A percentile compares a stretch with the other conserved stretches of the same genome.
These are phyloP conservation scores for Keithomyces neogunnii DNA, from an alignment of 2,329 filamentous ascomycete genomes.

Conservation along the genomic window DNA sequence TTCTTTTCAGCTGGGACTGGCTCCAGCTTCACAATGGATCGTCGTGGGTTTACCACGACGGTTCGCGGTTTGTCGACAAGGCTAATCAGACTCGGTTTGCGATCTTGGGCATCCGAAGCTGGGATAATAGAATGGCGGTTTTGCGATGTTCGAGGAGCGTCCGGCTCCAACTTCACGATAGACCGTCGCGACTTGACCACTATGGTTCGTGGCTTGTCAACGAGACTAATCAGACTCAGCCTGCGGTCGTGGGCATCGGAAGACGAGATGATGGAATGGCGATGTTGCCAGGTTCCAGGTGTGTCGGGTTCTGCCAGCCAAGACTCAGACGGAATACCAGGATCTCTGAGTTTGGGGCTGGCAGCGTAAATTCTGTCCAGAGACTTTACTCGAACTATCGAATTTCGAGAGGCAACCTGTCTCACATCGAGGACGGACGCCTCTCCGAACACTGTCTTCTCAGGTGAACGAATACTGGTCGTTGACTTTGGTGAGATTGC, in stretches of 20 bases:
- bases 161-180: conserved; percentile 11
- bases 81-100: conserved; percentile 13
- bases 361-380: conserved; percentile 26
- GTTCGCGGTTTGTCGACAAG: conserved; percentile 17
- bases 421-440: conserved; percentile 30
- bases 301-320: conserved; percentile 13
- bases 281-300: conserved; percentile 9
- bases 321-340: conserved; percentile 16
- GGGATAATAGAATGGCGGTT: conserved; percentile 20
- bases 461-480: conserved; percentile 22
- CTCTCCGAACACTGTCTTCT: conserved; percentile 30
- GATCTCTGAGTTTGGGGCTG: conserved; percentile 23
- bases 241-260: conserved; percentile 13
- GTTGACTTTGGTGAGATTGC: conserved; percentile 25
- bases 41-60: conserved; percentile 20
- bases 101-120: conserved; percentile 14
- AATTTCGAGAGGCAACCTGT: conserved; percentile 14
- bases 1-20: conserved; percentile 22
- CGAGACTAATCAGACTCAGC: conserved; percentile 15
- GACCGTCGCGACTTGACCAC: conserved; percentile 20
- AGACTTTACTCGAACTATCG: conserved; percentile 26
- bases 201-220: conserved; percentile 18
- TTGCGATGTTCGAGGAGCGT: conserved; percentile 6
- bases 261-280: conserved; percentile 19
- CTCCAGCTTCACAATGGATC: conserved; percentile 19